Evolutionary conservation across 164 flowering plant species (phyloP).

Genomic region (Tinospora cordifolia): DNA sequence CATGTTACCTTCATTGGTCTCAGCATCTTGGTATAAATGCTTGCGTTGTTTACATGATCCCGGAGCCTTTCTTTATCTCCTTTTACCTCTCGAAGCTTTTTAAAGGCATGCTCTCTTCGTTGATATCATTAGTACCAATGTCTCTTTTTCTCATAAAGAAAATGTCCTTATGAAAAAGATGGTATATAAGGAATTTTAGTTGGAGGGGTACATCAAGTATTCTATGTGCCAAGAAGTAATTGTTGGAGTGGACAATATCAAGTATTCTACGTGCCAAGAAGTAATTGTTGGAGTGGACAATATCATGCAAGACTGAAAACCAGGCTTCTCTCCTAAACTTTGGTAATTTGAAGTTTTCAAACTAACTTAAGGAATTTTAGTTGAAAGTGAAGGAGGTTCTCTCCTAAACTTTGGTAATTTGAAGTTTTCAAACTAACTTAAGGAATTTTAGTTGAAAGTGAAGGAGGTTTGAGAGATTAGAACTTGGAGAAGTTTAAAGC

Average conservation of each 20-base stretch:
- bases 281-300: not conserved
- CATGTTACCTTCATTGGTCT: conserved; percentile 2
- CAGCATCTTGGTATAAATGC: not conserved
- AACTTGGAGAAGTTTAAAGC: not conserved
- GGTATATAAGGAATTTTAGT: too few species aligned
- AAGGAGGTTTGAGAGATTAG: not conserved
- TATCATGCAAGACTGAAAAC: not conserved
- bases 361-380: not conserved
- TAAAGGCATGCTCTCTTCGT: not conserved
- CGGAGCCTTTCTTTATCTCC: conserved; percentile 2
- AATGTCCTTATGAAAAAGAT: not conserved
- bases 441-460: not conserved
- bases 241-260: too few species aligned
- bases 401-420: not conserved
- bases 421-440: too few species aligned
- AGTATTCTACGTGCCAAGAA: not conserved
- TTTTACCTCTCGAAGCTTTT: conserved; percentile 4
- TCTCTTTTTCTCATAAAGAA: not conserved
- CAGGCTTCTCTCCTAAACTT: not conserved
- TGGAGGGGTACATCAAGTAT: too few species aligned
- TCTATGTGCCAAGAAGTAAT: too few species aligned
- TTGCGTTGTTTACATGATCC: not conserved
- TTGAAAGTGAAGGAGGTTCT: not conserved
- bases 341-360: too few species aligned
- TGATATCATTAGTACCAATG: not conserved